Conservation (phyloP, 2,329 filamentous ascomycete genomes). For the Microdochium nivale region DNA sequence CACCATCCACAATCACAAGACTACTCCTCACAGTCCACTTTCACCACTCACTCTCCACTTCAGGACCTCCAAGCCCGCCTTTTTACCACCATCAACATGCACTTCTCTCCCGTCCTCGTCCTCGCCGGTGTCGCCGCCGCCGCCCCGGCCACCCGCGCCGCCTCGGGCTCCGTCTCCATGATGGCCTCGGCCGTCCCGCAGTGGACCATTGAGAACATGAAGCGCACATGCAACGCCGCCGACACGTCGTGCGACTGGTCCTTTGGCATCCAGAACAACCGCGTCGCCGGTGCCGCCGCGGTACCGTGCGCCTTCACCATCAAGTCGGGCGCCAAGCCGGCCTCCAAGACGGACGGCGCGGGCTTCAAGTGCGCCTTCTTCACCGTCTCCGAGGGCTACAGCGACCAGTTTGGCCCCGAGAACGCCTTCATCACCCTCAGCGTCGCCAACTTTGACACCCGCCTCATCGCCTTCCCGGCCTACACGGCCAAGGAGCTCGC, state of each 20-base stretch:
- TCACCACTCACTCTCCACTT: too few relatives aligned
- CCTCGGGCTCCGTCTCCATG: slow-evolving; percentile 14
- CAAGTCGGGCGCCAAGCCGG: slow-evolving; percentile 17
- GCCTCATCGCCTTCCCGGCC: slow-evolving; percentile 40
- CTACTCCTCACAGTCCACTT: too few relatives aligned
- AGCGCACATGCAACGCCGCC: slow-evolving; percentile 26
- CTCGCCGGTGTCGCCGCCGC: slow-evolving; percentile 14
- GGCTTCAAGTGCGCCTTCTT: slow-evolving; percentile 37
- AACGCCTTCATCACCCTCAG: slow-evolving; percentile 46
- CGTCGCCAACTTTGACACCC: slow-evolving; percentile 32
- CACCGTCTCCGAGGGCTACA: slow-evolving; percentile 46
- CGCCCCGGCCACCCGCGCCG: slow-evolving; percentile 15
- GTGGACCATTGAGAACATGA: slow-evolving; percentile 29
- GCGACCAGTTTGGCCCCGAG: slow-evolving; percentile 41
- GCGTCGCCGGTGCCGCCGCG: slow-evolving; percentile 12
- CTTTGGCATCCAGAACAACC: slow-evolving; percentile 31
- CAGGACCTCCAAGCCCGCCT: too few relatives aligned
- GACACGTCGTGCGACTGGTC: slow-evolving; percentile 31
- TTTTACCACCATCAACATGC: slow-evolving; percentile 24
- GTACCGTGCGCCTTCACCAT: slow-evolving; percentile 31
- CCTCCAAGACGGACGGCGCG: slow-evolving; percentile 28
- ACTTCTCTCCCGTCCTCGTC: slow-evolving; percentile 19
- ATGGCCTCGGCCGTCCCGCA: slow-evolving; percentile 20
- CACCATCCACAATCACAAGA: too few relatives aligned
- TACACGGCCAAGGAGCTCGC: slow-evolving; percentile 44